Base-by-base conservation (phyloP, 352 stramenopile genomes). In the Globisporangium nodosum region DNA sequence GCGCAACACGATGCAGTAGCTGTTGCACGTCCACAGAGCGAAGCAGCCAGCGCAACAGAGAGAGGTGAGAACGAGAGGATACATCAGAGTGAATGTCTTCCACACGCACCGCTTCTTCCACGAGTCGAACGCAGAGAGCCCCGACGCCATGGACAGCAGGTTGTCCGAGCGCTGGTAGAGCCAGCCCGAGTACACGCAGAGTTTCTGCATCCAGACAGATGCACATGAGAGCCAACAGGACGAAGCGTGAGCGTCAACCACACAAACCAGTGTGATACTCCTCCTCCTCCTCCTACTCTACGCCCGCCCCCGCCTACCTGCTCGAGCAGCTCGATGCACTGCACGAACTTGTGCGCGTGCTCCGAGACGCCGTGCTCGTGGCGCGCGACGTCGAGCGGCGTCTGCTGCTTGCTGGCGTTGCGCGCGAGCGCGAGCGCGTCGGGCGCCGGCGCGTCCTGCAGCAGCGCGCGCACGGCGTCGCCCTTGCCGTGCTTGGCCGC, bases 161-260 rank as follows among this genome's bases (percentile, higher is more conserved):
- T 91, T 95, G 60, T 95, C 85, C 3, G 81, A 66, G 58, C 84
- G 78, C 67, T 90, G 76, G 67, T 92, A 83, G 11, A 95, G 55
- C 85, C 85, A 95, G 0, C 81, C 83, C 13, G 81, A 87, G 71
- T 90, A 89, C 9, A 93, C 60, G 47, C 79, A 91, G 0, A 91
- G 65, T 83, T 88, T 88, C 81, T 93, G 33, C 7, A 55, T 37
- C 1, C 42, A 52, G 40, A 43, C 37, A 56, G 7, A 52, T 20
- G 3, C 24, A n/a, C 30, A 33, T 47, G 24, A 52, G 15, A 54
- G 49, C 48, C 9, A 46, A 18, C n/a, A 1, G 20, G 45, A 54
- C 18, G 13, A 3, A 54, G 46, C 37, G 12, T 49, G 24, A 15
- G n/a, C 7, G 33, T 12, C 33, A 43, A 18, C 33, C 33, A 39